Base-by-base conservation (phyloP, 225 moss, liverwort and hornwort species). In the Pseudoscleropodium purum region DNA sequence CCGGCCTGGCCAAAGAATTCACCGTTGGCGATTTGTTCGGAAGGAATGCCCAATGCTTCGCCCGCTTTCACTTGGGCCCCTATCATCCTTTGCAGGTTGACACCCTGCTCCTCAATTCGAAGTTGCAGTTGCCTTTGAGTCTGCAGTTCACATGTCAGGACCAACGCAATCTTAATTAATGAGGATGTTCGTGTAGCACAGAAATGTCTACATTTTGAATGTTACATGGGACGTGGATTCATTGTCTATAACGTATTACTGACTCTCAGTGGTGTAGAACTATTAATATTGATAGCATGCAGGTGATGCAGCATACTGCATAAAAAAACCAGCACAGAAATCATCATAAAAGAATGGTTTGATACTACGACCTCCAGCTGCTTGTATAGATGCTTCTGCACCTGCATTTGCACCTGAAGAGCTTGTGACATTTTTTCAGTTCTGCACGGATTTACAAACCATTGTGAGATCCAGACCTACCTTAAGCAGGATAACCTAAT, bases 81-180 rank as follows among this genome's bases (percentile, higher is more conserved):
- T 51, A 97, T 92, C 84, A 96, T 92, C 87, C 95, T 96, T 78
- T 95, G 94, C 31, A 98, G 89, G 88, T 92, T 94, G 68, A 92
- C 94, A 43, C 93, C 96, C 66, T 98, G 98, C n/a, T 96, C 96
- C 84, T 98, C 95, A 86, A 97, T 95, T 30, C 93, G 93, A 54
- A 96, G 47, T 85, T 98, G 96, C 51, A 98, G 91, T 51, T 95
- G 94, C 87, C 93, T 93, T 72, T 96, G 97, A 15, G 93, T 95
- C 97, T 98, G 92, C 30, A 66, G 66, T 18, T 34, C 17, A 34
- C 34, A 66, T 60, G 23, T 70, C 64, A 84, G 72, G 47, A 17
- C 60, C 79, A 66, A 62, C 43, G 72, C 79, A 67, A 49, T 65
- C 29, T 88, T 49, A 17, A 21, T 29, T 49, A 29, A 21, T 29